Conservation (phyloP, 345 rosid species). For the Durio zibethinus region DNA sequence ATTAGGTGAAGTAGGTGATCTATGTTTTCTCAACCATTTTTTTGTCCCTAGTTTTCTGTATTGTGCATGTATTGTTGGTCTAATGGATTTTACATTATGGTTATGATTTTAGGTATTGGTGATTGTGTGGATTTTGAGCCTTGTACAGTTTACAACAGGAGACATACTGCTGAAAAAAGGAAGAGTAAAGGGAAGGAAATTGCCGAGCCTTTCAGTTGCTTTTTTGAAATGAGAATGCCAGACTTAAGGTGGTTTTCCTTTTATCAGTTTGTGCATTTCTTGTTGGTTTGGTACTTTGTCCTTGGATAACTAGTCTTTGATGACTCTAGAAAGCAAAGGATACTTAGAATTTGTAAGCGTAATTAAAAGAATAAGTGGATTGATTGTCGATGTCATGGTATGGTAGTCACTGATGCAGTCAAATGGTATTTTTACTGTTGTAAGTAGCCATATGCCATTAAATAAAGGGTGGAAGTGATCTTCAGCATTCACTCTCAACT, state of each 20-base stretch:
- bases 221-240: background rate
- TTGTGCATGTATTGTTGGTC: background rate
- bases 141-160: background rate
- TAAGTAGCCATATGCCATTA: background rate
- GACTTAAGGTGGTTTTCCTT: slow-evolving; percentile 7
- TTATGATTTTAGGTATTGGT: background rate
- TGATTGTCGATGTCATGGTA: background rate
- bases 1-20: background rate
- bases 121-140: background rate
- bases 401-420: background rate
- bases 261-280: background rate
- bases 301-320: background rate
- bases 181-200: slow-evolving; percentile 7
- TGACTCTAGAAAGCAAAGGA: background rate
- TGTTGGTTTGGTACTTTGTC: background rate
- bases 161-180: background rate
- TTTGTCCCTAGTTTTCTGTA: background rate
- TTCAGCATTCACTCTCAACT: background rate
- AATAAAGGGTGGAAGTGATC: background rate
- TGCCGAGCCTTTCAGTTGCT: background rate
- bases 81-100: background rate
- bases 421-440: background rate
- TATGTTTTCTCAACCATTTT: background rate
- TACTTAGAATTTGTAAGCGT: background rate
- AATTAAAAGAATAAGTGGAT: background rate